Percentiles rank a stretch among this genome's conserved stretches.
These are phyloP conservation scores for Verbascum thapsus DNA, from an alignment of 257 asterid species.

Conservation along the genomic window DNA sequence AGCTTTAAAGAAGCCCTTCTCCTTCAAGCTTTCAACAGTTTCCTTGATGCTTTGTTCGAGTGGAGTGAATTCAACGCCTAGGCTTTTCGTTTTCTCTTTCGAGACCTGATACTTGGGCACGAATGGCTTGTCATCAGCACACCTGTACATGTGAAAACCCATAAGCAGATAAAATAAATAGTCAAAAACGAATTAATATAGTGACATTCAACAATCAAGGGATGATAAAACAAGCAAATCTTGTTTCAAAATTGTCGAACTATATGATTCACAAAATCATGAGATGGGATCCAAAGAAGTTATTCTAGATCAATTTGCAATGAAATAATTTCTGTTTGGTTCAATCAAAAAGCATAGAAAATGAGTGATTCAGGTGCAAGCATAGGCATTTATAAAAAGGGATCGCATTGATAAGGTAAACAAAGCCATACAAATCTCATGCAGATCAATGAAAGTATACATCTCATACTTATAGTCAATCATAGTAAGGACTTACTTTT, in stretches of 20 bases:
- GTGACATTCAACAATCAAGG: no score
- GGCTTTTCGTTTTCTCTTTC: conserved; percentile 53
- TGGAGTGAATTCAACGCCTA: conserved; percentile 62
- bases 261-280: no score
- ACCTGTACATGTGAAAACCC: conserved; percentile 38
- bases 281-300: no score
- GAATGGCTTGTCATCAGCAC: conserved; percentile 70
- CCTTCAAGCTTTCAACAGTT: conserved; percentile 72
- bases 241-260: no score
- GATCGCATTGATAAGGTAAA: background rate
- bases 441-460: background rate
- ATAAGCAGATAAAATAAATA: no score
- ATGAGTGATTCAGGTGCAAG: no score
- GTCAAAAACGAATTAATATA: no score
- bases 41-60: conserved; percentile 65
- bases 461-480: background rate
- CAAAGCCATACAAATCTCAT: background rate
- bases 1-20: conserved; percentile 47
- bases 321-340: conserved; percentile 1
- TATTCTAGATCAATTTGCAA: background rate
- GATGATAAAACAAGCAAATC: no score
- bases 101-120: conserved; percentile 63
- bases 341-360: background rate
- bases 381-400: background rate
- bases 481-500: conserved; percentile 48